Conservation (phyloP, 2,329 filamentous ascomycete species). For the Aspergillus fijiensis region DNA sequence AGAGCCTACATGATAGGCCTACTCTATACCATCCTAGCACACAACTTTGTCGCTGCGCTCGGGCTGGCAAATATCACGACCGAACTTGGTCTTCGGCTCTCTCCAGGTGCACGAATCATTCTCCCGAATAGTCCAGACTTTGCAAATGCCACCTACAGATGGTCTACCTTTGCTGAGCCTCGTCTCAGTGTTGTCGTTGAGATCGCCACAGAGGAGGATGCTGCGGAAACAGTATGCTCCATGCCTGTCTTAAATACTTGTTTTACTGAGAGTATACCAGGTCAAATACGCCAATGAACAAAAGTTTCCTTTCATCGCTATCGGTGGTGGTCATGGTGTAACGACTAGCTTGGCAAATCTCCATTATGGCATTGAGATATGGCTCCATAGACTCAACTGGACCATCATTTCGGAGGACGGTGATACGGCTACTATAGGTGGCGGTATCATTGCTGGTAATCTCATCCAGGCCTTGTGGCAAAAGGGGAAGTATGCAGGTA, state of each 20-base stretch:
- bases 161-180: conserved; percentile 12
- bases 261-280: neutral
- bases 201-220: conserved; percentile 12
- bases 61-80: neutral
- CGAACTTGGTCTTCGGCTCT: conserved; percentile 6
- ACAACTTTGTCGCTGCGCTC: neutral
- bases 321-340: too few relatives aligned
- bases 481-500: conserved; percentile 50
- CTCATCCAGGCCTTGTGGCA: conserved; percentile 52
- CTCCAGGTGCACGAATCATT: conserved; percentile 9
- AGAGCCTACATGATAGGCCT: neutral
- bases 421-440: conserved; percentile 49
- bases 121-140: conserved; percentile 7
- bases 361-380: conserved; percentile 18
- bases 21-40: neutral
- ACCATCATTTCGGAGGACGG: conserved; percentile 41
- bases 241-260: too few relatives aligned
- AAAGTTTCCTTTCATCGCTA: too few relatives aligned
- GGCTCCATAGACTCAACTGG: conserved; percentile 29
- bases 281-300: conserved; percentile 13
- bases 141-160: conserved; percentile 9
- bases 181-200: conserved; percentile 16
- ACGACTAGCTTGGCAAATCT: conserved; percentile 3
- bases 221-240: conserved; percentile 12
- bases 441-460: conserved; percentile 48